Base-by-base conservation (phyloP, 148 eudicot genomes). In the Silene latifolia region DNA sequence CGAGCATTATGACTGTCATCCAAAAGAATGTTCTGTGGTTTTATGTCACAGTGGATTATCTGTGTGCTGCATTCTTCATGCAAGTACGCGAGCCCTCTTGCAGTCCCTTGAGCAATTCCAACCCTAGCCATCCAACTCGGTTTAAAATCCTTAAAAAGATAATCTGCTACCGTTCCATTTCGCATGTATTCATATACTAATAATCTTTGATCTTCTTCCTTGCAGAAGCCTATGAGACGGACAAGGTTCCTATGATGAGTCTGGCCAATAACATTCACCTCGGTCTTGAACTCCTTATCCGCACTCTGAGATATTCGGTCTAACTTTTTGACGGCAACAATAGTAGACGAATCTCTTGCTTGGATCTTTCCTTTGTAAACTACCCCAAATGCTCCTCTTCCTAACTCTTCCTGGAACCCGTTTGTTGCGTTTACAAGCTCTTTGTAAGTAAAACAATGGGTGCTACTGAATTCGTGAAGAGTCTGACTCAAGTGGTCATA, bases 41-140 rank as follows among this genome's bases (percentile, higher is more conserved):
- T 88, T 68, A 90, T 87, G 51, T 89, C 90, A 64, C 93, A 86
- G 74, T 89, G 93, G 42, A 90, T 88, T 72, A 89, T 86, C 83
- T 87, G 93, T 4, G 81, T 76, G 53, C 80, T 79, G 82, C 90
- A 86, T 71, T 89, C 88, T 23, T 89, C 87, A 32, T 89, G 89
- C 56, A 89, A 72, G 67, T 89, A 89, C 27, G 32, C 10, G 32
- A 86, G 80, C 17, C 87, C 87, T 78, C 77, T 82, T 1, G 86
- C 87, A 19, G 78, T 78, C 59, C 79, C 88, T 35, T 67, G 48
- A 0, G 79, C 80, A 32, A 85, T 76, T 19, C 64, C 64, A 3
- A 63, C 63, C 72, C 90, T 78, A 56, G 71, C 67, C 3, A 3
- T 46, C 90, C 90, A 88, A 20, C 77, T 83, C 0, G 83, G 90